A percentile compares a stretch with the other conserved stretches of the same genome.
Evolutionary conservation across 116 monocot species (phyloP).

Genomic region (Zostera marina): DNA sequence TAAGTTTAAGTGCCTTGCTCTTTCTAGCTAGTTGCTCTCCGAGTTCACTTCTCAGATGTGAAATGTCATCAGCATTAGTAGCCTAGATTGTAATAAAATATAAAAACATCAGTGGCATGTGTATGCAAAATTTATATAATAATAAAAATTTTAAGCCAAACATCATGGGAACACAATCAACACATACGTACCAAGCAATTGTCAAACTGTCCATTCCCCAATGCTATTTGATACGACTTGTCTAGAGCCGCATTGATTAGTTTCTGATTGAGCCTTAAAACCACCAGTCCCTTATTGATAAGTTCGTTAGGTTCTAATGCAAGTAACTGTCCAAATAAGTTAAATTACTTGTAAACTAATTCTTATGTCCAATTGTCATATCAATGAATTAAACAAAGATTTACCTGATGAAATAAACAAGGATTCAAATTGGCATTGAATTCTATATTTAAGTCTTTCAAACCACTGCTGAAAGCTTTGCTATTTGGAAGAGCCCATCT

Average conservation of each 20-base stretch:
- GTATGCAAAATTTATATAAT: no score
- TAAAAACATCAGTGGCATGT: background rate
- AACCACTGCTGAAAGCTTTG: conserved; percentile 86
- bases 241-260: conserved; percentile 49
- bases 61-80: conserved; percentile 61
- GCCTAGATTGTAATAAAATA: conserved; percentile 26
- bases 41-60: conserved; percentile 77
- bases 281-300: conserved; percentile 35
- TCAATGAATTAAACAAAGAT: background rate
- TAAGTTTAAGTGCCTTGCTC: conserved; percentile 39
- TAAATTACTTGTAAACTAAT: background rate
- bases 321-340: conserved; percentile 33
- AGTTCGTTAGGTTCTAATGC: conserved; percentile 52
- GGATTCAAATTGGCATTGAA: conserved; percentile 56
- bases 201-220: conserved; percentile 61
- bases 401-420: conserved; percentile 60
- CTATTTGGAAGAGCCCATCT: conserved; percentile 71
- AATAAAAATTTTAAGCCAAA: no score
- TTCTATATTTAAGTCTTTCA: conserved; percentile 67
- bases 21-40: conserved; percentile 71
- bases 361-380: no score
- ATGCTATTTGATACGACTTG: conserved; percentile 57
- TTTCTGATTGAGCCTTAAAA: conserved; percentile 37
- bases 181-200: conserved; percentile 49
- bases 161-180: background rate